Evolutionary conservation across 1,284 basidiomycete species (phyloP), one percentile per base, ranked within the genome.

Genomic region (Ustanciosporium gigantosporum): DNA sequence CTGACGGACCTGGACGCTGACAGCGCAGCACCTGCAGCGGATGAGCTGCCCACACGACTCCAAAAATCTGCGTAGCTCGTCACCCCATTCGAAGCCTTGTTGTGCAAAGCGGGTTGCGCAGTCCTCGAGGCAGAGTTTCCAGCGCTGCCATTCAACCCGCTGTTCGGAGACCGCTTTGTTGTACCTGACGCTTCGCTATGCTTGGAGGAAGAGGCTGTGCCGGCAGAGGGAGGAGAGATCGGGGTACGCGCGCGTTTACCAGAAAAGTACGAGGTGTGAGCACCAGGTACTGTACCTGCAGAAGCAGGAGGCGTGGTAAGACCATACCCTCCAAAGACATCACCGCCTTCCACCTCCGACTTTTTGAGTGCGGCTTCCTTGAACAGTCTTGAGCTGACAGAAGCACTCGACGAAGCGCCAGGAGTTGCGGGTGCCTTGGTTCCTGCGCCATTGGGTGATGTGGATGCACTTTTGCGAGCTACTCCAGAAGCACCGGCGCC

Each of bases 61-160:
- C 68, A 71, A 25, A 71, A 71, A 25, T 64, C 66, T 1, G 66
- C 68, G 35, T 71, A 71, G 47, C 53, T 67, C 13, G 55, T 61
- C 5, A 46, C 53, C 20, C 57, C 57, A 40, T 45, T 29, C 2
- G 49, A 37, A 13, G 50, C 21, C 5, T 23, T 24, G 17, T 13
- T 25, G 19, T 32, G 19, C 20, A 25, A 15, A n/a, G 31, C 32
- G 17, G 36, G 23, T 36, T 48, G 32, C 21, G 34, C 25, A 15
- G n/a, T n/a, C n/a, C n/a, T n/a, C n/a, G n/a, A n/a, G n/a, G n/a
- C n/a, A n/a, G n/a, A n/a, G n/a, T n/a, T n/a, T n/a, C n/a, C n/a
- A n/a, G n/a, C n/a, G n/a, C n/a, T n/a, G n/a, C n/a, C 21, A 20
- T 31, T 27, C 20, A 8, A 29, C 34, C 19, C 24, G 40, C 23